Conservation (phyloP, 805 yeast species). For the Nakazawaea wickerhamii region DNA sequence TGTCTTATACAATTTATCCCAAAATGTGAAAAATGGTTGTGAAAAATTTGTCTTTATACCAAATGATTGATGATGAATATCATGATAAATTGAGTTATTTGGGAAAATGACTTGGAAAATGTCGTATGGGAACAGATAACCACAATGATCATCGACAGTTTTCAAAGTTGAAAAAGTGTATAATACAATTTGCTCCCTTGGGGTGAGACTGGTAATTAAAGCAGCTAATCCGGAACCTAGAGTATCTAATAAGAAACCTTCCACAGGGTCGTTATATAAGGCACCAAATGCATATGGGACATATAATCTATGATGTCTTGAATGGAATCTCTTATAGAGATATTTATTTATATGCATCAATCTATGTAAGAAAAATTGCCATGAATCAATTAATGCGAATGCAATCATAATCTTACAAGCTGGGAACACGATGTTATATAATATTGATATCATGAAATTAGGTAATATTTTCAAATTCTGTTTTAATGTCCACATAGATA, state of each 20-base stretch:
- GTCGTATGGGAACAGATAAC: constrained; percentile 91
- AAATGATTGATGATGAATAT: constrained; percentile 94
- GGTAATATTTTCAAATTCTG: constrained; percentile 37
- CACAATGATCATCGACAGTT: constrained; percentile 98
- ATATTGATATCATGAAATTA: constrained; percentile 38
- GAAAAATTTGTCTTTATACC: constrained; percentile 91
- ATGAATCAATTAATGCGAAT: constrained; percentile 76
- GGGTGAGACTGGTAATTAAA: constrained; percentile 53
- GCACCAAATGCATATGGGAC: constrained; percentile 98
- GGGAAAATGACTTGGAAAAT: constrained; percentile 89
- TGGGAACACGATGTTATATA: constrained; percentile 64
- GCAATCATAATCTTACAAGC: constrained; percentile 52
- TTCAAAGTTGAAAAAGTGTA: constrained; percentile 89
- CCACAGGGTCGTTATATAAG: constrained; percentile 86
- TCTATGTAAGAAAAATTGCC: constrained; percentile 93
- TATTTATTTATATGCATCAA: constrained; percentile 78
- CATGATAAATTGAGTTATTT: constrained; percentile 93
- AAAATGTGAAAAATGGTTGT: constrained; percentile 93
- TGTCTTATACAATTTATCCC: constrained; percentile 77
- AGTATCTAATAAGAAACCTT: constrained; percentile 90
- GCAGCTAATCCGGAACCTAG: constrained; percentile 86
- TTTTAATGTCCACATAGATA: constrained; percentile 41
- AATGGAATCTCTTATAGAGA: constrained; percentile 78
- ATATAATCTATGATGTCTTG: constrained; percentile 89
- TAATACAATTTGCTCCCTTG: constrained; percentile 70